Percentiles rank a stretch among this genome's conserved stretches.
phyloP scores from a whole-genome alignment of 2,329 filamentous ascomycete species.

The Xylariaceae sp. region DNA sequence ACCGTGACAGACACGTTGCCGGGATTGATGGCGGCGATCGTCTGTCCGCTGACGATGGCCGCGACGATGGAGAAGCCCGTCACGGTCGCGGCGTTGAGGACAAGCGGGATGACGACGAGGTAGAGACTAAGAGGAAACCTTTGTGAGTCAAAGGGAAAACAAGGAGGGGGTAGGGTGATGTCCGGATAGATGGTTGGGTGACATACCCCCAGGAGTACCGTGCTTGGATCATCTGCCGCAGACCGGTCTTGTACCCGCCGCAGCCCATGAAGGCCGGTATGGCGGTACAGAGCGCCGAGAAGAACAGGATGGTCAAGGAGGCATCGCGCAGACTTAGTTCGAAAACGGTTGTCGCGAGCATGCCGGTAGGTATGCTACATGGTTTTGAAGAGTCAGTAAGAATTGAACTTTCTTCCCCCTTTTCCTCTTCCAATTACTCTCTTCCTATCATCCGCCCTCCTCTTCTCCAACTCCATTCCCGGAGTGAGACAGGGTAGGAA shows the following conservation, averaged over 20 bases:
- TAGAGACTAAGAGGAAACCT: slow-evolving; percentile 35
- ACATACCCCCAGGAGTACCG: slow-evolving; percentile 54
- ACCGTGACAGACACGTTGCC: slow-evolving; percentile 47
- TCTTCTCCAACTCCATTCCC: too few relatives aligned
- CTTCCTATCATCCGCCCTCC: too few relatives aligned
- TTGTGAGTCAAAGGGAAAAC: background rate
- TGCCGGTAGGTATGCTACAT: slow-evolving; percentile 52
- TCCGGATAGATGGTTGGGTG: background rate
- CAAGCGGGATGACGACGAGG: slow-evolving; percentile 43
- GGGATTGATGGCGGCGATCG: slow-evolving; percentile 44
- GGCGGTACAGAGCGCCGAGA: slow-evolving; percentile 49
- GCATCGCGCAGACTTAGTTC: slow-evolving; percentile 51
- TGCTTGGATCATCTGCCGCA: slow-evolving; percentile 59
- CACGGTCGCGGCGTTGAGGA: slow-evolving; percentile 37
- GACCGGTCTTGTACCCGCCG: slow-evolving; percentile 51
- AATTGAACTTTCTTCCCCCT: too few relatives aligned
- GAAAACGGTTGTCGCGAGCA: slow-evolving; percentile 52
- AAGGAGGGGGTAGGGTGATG: background rate
- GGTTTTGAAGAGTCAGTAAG: too few relatives aligned
- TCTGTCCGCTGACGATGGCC: slow-evolving; percentile 53
- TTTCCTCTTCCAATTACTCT: too few relatives aligned
- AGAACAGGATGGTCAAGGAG: slow-evolving; percentile 56
- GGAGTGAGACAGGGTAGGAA: slow-evolving; percentile 10
- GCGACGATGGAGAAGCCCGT: slow-evolving; percentile 56
- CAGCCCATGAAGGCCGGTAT: slow-evolving; percentile 54